Conservation (phyloP, 2,329 filamentous ascomycete species). For the Arthrobotrys conoides region DNA sequence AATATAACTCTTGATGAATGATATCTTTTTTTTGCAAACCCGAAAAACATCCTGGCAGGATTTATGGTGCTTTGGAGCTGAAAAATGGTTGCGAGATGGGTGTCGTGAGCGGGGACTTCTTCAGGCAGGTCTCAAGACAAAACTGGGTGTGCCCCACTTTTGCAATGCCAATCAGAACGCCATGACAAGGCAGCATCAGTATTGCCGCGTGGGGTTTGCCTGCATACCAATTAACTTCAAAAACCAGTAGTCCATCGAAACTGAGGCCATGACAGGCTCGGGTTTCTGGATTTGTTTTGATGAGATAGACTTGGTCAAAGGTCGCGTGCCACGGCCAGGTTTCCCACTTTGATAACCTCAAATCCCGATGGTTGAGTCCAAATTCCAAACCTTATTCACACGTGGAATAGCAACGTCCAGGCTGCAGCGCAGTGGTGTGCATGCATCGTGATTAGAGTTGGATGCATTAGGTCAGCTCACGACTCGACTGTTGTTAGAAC, state of each 20-base stretch:
- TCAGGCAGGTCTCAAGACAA: slow-evolving; percentile 53
- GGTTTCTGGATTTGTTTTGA: slow-evolving; percentile 45
- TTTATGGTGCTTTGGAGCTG: slow-evolving; percentile 20
- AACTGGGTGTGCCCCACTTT: slow-evolving; percentile 43
- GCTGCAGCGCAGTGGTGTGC: slow-evolving; percentile 43
- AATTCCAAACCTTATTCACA: slow-evolving; percentile 46
- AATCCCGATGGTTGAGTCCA: slow-evolving; percentile 3
- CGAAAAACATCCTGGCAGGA: slow-evolving; percentile 4
- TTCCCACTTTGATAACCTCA: slow-evolving; percentile 4
- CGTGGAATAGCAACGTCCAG: slow-evolving; percentile 35
- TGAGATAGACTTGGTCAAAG: slow-evolving; percentile 15
- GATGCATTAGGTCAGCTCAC: slow-evolving; percentile 1
- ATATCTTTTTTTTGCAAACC: neutral
- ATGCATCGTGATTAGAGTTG: slow-evolving; percentile 25
- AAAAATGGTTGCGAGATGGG: slow-evolving; percentile 1
- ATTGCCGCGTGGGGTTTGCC: slow-evolving; percentile 33
- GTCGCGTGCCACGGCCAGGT: slow-evolving; percentile 31
- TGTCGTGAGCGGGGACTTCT: slow-evolving; percentile 33
- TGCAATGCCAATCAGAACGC: slow-evolving; percentile 41
- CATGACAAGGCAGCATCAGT: slow-evolving; percentile 54
- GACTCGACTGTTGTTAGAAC: slow-evolving; percentile 16
- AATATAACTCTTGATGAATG: slow-evolving; percentile 10
- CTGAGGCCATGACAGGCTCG: slow-evolving; percentile 18
- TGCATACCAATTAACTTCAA: slow-evolving; percentile 20
- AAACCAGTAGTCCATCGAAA: slow-evolving; percentile 12